Conservation (phyloP, 2,329 filamentous ascomycete species). For the Botrytis elliptica region DNA sequence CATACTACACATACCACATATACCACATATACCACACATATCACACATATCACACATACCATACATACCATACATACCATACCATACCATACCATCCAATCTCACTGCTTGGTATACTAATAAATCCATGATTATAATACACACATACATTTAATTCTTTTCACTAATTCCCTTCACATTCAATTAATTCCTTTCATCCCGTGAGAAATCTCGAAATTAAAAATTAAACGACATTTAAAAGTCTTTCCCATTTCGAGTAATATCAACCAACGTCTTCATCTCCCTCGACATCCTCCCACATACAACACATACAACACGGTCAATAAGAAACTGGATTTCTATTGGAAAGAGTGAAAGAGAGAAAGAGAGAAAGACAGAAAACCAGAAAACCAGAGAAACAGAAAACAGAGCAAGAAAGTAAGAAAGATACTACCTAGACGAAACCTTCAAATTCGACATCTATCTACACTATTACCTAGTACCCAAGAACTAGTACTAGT, state of each 20-base stretch:
- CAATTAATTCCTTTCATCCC: not conserved
- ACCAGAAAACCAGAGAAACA: too few relatives aligned
- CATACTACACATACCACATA: not conserved
- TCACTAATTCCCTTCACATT: not conserved
- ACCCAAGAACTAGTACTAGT: not conserved
- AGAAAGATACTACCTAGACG: too few relatives aligned
- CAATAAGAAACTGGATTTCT: conserved; percentile 3
- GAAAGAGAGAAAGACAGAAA: too few relatives aligned
- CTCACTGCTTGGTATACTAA: not conserved
- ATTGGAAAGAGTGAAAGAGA: not conserved
- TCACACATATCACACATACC: not conserved
- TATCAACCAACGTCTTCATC: not conserved
- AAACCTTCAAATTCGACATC: not conserved
- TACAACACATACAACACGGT: not conserved
- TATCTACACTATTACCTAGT: not conserved
- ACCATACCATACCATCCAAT: not conserved
- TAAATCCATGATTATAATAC: not conserved
- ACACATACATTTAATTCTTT: not conserved
- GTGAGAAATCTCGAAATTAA: not conserved
- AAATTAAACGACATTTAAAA: not conserved
- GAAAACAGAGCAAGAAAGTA: too few relatives aligned
- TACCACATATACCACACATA: not conserved
- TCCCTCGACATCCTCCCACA: not conserved
- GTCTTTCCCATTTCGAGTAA: not conserved
- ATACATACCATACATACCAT: not conserved